Percentiles rank a stretch among this genome's conserved stretches.
Evolutionary conservation across 1,284 basidiomycete species (phyloP).

Genomic region (Schizophyllum commune): DNA sequence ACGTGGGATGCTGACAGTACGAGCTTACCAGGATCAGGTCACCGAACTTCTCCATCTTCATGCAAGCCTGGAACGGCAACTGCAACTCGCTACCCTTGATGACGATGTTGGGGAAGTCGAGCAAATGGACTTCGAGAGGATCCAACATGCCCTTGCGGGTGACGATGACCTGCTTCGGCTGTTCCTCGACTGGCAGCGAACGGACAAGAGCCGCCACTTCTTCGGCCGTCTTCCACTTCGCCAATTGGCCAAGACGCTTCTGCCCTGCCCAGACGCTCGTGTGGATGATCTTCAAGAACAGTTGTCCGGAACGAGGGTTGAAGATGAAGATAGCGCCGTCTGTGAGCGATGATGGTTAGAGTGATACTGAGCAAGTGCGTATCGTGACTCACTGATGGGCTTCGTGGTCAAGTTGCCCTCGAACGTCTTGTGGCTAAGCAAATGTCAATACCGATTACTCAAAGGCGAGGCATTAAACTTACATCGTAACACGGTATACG

Average conservation of each 20-base stretch:
- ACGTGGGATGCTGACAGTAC: neutral
- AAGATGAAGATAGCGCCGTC: conserved; percentile 99
- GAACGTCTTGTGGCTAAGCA: conserved; percentile 87
- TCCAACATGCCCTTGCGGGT: conserved; percentile 99
- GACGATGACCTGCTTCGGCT: conserved; percentile 99
- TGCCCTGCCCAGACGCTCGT: conserved; percentile 99
- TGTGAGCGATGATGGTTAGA: conserved; percentile 17
- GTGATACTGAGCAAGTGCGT: neutral
- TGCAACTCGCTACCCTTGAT: conserved; percentile 99
- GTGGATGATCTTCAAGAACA: conserved; percentile 99
- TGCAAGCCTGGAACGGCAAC: conserved; percentile 97
- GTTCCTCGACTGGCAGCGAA: conserved; percentile 96
- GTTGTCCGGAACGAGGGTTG: conserved; percentile 96
- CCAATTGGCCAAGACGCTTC: conserved; percentile 98
- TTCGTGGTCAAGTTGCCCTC: conserved; percentile 99
- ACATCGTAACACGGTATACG: conserved; percentile 98
- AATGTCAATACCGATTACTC: conserved; percentile 4
- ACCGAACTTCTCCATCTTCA: conserved; percentile 99
- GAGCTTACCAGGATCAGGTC: conserved; percentile 81
- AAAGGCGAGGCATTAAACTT: conserved; percentile 17
- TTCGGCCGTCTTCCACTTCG: conserved; percentile 99
- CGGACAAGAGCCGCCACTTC: conserved; percentile 98
- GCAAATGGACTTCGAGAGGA: conserved; percentile 95
- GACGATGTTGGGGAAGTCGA: conserved; percentile 99
- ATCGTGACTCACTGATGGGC: conserved; percentile 72